Percentiles rank a stretch among this genome's conserved stretches.
Evolutionary conservation across 768 basidiomycete species (phyloP).

Genomic region (Termitomyces heimii): DNA sequence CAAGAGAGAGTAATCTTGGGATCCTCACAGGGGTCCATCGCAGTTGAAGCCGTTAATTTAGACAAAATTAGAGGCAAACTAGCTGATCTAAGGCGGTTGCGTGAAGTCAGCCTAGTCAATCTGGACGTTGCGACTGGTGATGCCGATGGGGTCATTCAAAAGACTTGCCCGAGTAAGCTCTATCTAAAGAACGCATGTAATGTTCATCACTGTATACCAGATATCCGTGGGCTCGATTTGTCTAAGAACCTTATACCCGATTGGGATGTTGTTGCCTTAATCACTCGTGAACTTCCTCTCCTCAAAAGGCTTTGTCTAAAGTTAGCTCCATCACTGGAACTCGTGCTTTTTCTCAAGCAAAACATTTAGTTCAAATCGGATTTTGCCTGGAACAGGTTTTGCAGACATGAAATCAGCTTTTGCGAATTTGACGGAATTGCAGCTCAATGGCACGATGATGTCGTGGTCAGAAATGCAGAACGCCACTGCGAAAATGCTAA

Average conservation of each 20-base stretch:
- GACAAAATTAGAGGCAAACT: slow-evolving; percentile 74
- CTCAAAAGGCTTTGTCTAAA: slow-evolving; percentile 72
- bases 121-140: slow-evolving; percentile 51
- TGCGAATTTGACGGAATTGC: slow-evolving; percentile 51
- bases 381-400: slow-evolving; percentile 34
- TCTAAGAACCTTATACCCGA: slow-evolving; percentile 65
- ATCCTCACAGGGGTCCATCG: slow-evolving; percentile 76
- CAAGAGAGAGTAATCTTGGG: slow-evolving; percentile 69
- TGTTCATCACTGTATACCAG: slow-evolving; percentile 30
- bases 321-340: slow-evolving; percentile 39
- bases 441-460: slow-evolving; percentile 68
- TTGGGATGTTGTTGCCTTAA: slow-evolving; percentile 66
- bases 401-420: slow-evolving; percentile 37
- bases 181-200: not conserved
- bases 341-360: slow-evolving; percentile 12
- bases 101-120: slow-evolving; percentile 76
- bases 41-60: slow-evolving; percentile 81
- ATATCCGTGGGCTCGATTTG: slow-evolving; percentile 74
- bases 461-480: slow-evolving; percentile 62
- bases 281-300: slow-evolving; percentile 52
- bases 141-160: slow-evolving; percentile 41
- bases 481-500: slow-evolving; percentile 48
- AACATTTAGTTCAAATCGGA: slow-evolving; percentile 57
- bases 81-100: slow-evolving; percentile 56
- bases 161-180: slow-evolving; percentile 67